A percentile compares a stretch with the other conserved stretches of the same genome.
These are phyloP conservation scores for Phytophthora crassamura DNA, from an alignment of 352 stramenopile genomes.

Conservation along the genomic window DNA sequence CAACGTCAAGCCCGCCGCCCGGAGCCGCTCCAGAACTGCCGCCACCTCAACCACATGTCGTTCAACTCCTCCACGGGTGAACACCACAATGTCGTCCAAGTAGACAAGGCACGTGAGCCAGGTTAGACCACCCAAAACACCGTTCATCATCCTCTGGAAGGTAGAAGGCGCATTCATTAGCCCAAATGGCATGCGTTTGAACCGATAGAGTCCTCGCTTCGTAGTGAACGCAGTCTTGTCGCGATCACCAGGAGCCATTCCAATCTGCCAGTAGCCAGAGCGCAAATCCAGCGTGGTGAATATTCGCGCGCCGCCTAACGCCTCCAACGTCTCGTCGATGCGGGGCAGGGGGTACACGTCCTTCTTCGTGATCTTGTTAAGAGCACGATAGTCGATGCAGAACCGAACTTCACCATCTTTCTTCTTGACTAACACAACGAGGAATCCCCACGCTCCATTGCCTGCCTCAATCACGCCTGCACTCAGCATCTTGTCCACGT, in stretches of 20 bases:
- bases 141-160: conserved; percentile 36
- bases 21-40: conserved; percentile 14
- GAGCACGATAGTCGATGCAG: neutral
- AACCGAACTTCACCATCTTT: neutral
- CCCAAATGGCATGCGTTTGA: conserved; percentile 24
- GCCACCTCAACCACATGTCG: conserved; percentile 22
- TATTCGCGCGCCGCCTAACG: neutral
- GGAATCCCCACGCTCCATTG: neutral
- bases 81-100: conserved; percentile 31
- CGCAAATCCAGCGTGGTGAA: neutral
- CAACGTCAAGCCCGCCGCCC: conserved; percentile 13
- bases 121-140: conserved; percentile 17
- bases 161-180: conserved; percentile 22
- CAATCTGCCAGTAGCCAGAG: neutral
- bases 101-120: conserved; percentile 30
- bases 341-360: neutral
- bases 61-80: conserved; percentile 5
- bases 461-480: neutral
- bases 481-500: neutral
- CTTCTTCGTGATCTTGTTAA: neutral
- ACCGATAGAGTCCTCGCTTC: conserved; percentile 15
- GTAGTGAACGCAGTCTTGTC: conserved; percentile 21
- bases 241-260: neutral
- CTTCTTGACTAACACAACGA: neutral
- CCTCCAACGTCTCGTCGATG: neutral